phyloP scores from a whole-genome alignment of 2,329 filamentous ascomycete genomes.

The Plenodomus tracheiphilus region DNA sequence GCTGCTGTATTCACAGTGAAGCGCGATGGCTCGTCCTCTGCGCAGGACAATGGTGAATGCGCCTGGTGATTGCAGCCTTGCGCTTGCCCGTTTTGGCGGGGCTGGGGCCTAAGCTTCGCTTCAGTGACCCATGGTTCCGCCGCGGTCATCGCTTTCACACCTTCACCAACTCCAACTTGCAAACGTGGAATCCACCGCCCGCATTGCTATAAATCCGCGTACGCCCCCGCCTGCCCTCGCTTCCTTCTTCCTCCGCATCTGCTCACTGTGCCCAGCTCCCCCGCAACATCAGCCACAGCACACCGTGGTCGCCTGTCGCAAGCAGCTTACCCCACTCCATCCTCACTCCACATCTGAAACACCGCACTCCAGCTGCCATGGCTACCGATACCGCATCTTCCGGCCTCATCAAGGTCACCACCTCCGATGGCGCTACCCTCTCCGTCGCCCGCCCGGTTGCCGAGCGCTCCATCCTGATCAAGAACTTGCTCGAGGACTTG shows the following conservation, averaged over 20 bases:
- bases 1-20: background rate
- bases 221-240: slow-evolving; percentile 5
- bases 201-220: slow-evolving; percentile 16
- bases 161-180: slow-evolving; percentile 15
- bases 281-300: slow-evolving; percentile 1
- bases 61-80: slow-evolving; percentile 25
- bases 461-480: slow-evolving; percentile 92
- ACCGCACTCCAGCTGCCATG: slow-evolving; percentile 15
- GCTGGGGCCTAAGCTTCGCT: slow-evolving; percentile 25
- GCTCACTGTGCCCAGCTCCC: background rate
- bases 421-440: slow-evolving; percentile 52
- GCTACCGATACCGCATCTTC: slow-evolving; percentile 26
- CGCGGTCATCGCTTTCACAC: slow-evolving; percentile 15
- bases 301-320: slow-evolving; percentile 2
- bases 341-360: slow-evolving; percentile 2
- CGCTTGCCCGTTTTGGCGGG: slow-evolving; percentile 12
- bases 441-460: slow-evolving; percentile 71
- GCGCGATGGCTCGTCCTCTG: background rate
- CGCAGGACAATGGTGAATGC: background rate
- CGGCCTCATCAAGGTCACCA: slow-evolving; percentile 46
- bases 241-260: slow-evolving; percentile 4
- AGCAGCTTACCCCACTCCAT: slow-evolving; percentile 25
- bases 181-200: slow-evolving; percentile 7
- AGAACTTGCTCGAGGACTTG: slow-evolving; percentile 96
- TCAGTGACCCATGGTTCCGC: slow-evolving; percentile 9